Conservation (phyloP, 225 moss, liverwort and hornwort genomes). For the Physcomitrium patens region DNA sequence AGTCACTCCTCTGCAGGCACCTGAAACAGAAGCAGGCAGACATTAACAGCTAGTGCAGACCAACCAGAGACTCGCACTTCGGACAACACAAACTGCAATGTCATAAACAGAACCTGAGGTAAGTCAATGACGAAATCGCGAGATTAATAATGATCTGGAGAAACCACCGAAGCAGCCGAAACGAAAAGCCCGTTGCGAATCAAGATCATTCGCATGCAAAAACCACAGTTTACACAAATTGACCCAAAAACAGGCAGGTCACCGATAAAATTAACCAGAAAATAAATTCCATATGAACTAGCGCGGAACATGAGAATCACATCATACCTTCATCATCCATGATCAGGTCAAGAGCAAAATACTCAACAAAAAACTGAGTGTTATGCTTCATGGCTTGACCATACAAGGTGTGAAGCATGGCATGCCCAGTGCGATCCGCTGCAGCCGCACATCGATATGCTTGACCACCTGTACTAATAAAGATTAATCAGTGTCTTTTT, state of each 20-base stretch:
- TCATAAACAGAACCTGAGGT: not conserved
- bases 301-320: not conserved
- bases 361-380: conserved; percentile 98
- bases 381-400: conserved; percentile 99
- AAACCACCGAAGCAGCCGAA: not conserved
- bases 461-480: conserved; percentile 72
- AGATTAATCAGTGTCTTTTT: not conserved
- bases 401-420: conserved; percentile 93
- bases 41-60: not conserved
- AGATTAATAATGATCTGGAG: not conserved
- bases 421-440: conserved; percentile 97
- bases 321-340: conserved; percentile 78
- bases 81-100: not conserved
- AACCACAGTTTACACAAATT: not conserved
- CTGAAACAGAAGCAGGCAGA: conserved; percentile 38
- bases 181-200: not conserved
- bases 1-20: conserved; percentile 89
- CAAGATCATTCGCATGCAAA: not conserved
- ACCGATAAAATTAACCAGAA: not conserved
- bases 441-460: conserved; percentile 98
- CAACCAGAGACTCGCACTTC: not conserved
- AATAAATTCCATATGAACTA: not conserved
- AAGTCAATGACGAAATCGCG: not conserved
- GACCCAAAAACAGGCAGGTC: not conserved
- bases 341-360: conserved; percentile 86